Evolutionary conservation across 2,329 filamentous ascomycete genomes (phyloP).

Genomic region (Mycosphaerella sp.): DNA sequence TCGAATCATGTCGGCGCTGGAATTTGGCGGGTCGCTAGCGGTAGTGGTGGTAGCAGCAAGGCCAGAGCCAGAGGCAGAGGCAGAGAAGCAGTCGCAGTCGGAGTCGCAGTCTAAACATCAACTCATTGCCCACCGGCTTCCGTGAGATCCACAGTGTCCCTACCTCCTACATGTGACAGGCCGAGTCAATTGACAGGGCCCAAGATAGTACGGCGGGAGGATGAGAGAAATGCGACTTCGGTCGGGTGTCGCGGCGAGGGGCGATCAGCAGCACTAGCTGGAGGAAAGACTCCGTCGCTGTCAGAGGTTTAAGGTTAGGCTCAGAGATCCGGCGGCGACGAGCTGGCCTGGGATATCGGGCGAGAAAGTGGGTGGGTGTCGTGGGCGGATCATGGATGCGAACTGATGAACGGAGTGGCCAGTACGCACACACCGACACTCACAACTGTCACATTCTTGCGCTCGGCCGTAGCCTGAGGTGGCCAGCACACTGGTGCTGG

Average conservation of each 20-base stretch:
- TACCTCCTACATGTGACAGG: too few species aligned
- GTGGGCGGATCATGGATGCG: constrained; percentile 3
- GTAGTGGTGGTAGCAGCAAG: neutral
- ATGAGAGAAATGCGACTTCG: neutral
- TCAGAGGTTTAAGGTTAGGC: constrained; percentile 20
- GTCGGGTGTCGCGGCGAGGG: constrained; percentile 1
- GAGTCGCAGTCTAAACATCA: neutral
- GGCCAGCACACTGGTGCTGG: neutral
- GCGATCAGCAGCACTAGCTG: constrained; percentile 1
- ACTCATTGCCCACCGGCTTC: neutral
- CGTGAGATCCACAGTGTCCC: too few species aligned
- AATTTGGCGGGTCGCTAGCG: neutral
- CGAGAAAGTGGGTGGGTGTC: constrained; percentile 10
- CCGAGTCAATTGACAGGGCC: neutral
- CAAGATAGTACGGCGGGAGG: constrained; percentile 5
- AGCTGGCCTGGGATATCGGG: constrained; percentile 1
- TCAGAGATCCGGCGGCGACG: constrained; percentile 12
- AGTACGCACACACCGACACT: neutral
- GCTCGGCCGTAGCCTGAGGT: neutral
- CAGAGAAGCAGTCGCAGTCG: too few species aligned
- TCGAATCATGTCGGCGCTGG: neutral
- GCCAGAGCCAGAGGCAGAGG: too few species aligned
- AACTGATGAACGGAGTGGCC: constrained; percentile 5
- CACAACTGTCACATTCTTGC: neutral
- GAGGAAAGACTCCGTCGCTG: constrained; percentile 7